Conservation (phyloP, 768 basidiomycete genomes). For the Serendipita indica region DNA sequence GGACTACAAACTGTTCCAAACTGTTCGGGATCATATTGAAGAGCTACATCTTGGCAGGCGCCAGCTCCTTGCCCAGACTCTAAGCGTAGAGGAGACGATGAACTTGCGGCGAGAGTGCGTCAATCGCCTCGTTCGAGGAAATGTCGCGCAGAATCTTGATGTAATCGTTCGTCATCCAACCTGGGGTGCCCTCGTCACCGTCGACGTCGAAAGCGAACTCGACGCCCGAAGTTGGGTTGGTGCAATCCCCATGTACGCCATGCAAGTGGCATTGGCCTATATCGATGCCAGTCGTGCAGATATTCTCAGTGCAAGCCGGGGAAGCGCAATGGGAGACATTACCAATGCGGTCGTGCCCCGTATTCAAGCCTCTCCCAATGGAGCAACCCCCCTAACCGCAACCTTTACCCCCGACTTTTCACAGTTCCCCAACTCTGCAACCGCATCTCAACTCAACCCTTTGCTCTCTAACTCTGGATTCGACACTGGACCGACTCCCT, state of each 20-base stretch:
- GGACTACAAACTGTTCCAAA: conserved; percentile 78
- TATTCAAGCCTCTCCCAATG: not conserved
- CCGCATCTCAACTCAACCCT: conserved; percentile 5
- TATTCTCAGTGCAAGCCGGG: not conserved
- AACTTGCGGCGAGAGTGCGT: conserved; percentile 78
- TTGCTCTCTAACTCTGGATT: conserved; percentile 6
- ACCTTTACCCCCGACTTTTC: conserved; percentile 22
- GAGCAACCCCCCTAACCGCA: conserved; percentile 16
- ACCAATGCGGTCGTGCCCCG: conserved; percentile 20
- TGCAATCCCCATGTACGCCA: conserved; percentile 79
- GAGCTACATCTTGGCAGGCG: conserved; percentile 81
- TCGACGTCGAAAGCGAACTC: conserved; percentile 75
- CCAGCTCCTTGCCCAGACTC: conserved; percentile 74
- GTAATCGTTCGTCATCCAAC: conserved; percentile 92
- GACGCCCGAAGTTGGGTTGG: conserved; percentile 77
- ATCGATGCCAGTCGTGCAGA: conserved; percentile 33
- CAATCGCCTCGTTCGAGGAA: conserved; percentile 70
- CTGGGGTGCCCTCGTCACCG: conserved; percentile 77
- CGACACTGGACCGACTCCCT: not conserved
- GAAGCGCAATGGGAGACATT: conserved; percentile 32
- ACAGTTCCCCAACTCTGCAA: conserved; percentile 21
- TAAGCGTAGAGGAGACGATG: conserved; percentile 74
- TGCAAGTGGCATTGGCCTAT: conserved; percentile 74
- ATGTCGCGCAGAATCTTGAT: conserved; percentile 82
- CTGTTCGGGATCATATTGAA: conserved; percentile 79